Base-by-base conservation (phyloP, 805 yeast genomes). In the Komagataella pseudopastoris region DNA sequence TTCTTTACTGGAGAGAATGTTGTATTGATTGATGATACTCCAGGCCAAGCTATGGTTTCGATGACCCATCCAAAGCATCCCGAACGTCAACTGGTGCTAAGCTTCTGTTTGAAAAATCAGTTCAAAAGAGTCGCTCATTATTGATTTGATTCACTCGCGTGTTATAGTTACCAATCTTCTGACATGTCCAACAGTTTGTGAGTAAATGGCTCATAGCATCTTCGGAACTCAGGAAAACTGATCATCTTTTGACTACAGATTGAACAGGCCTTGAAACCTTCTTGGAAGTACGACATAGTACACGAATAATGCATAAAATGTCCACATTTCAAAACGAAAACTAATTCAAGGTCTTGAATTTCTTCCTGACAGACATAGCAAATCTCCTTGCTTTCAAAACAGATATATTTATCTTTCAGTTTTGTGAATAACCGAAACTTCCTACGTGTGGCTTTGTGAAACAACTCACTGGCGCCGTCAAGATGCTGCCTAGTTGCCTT, bases 1-100 rank as follows among this genome's bases (percentile, higher is more conserved):
- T 83, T 86, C 4, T 72, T 88, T 45, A 75, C 81, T 3, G 91
- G 91, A 20, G 83, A 81, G 60, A 86, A 80, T 56, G 76, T 87
- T 36, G 63, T 51, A 20, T 44, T 59, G 64, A 22, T 59, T 74
- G 20, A 71, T 51, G 64, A 64, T 3, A 61, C 57, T 8, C 67
- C 62, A 14, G 70, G 69, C 18, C 60, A 71, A 49, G 64, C 75
- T 16, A 65, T 66, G 22, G 57, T 79, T 3, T 62, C 68, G 0
- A 62, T 85, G 70, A 83, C 87, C 17, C 88, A 87, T 59, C 95
- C 95, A 0, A 65, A 65, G 51, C 71, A 76, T 10, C 65, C 73
- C 2, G 87, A 81, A 1, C 69, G 85, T 54, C 93, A 85, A 60
- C 61, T 85, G 50, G 63, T 85, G 1, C 69, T 80, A 20, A 68